Base-by-base conservation (phyloP, 768 basidiomycete genomes). In the Cubamyces sp. region DNA sequence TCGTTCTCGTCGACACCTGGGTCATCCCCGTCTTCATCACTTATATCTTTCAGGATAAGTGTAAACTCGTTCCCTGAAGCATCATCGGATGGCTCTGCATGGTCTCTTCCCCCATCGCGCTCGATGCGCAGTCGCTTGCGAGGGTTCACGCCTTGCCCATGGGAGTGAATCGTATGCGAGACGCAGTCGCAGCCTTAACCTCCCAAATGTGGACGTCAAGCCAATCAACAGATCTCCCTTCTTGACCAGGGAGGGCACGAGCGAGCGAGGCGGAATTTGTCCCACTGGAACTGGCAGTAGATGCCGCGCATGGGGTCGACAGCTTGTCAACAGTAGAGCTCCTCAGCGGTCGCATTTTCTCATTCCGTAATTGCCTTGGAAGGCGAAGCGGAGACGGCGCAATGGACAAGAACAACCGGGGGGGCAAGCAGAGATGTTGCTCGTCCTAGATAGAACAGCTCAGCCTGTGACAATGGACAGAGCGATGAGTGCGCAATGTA, bases 211-310 rank as follows among this genome's bases (percentile, higher is more conserved):
- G 62, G 28, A 54, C 60, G 4, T 49, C 41, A 16, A 49, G 52
- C 58, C 66, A 60, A 18, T 37, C 46, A 5, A 19, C 39, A 18
- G 9, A 21, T 11, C 49, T 28, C 42, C 26, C 43, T 41, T 45
- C 54, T 18, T 53, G 39, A n/a, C 49, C 63, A 2, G 57, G 37
- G 15, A 59, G 54, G 14, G 45, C 53, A 9, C 72, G 67, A 16
- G 57, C 40, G 26, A 84, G 73, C 0, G 83, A 68, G 51, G 26
- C 73, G 79, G 66, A 87, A 85, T 14, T 61, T 62, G 37, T 79
- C 76, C 89, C 89, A 91, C 47, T 81, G 65, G 62, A 91, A 80
- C 3, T 79, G 75, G 65, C 86, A 91, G 74, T 83, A 91, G 1
- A 89, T 64, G 9, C 88, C 87, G 19, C 83, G 81, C 46, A 74